Evolutionary conservation across 371 early-diverging fungal species (phyloP).

Genomic region (Mortierella sp.): DNA sequence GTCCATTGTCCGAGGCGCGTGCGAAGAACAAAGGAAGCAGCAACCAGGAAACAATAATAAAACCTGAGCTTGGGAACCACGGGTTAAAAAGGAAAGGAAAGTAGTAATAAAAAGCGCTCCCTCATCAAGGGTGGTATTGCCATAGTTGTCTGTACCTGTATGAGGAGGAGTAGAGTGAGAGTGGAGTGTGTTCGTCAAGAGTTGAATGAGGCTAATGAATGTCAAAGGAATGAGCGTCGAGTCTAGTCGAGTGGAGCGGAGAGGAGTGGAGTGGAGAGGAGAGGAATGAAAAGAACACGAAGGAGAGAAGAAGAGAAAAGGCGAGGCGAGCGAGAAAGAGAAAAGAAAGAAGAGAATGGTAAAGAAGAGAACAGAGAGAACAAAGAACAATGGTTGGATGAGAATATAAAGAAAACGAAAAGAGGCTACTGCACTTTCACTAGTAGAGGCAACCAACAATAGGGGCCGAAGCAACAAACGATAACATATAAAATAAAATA

Average conservation of each 20-base stretch:
- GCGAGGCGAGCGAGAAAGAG: neutral
- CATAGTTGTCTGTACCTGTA: neutral
- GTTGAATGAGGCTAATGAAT: neutral
- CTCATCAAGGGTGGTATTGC: neutral
- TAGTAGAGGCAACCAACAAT: neutral
- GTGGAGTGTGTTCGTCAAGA: neutral
- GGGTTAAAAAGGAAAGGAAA: neutral
- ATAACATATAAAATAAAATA: neutral
- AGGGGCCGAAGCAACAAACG: neutral
- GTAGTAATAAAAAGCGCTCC: neutral
- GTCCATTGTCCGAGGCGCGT: constrained; percentile 12
- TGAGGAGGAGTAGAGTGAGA: constrained; percentile 3
- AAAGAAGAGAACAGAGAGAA: too few species aligned
- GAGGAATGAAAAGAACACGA: neutral
- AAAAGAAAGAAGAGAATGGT: neutral
- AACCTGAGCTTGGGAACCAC: neutral
- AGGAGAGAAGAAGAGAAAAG: neutral
- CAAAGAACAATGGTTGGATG: neutral
- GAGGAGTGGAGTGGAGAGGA: neutral
- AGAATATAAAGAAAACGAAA: neutral
- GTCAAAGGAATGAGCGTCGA: neutral
- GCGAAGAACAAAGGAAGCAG: constrained; percentile 6
- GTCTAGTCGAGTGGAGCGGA: neutral
- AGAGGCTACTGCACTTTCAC: too few species aligned
- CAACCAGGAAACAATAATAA: neutral